phyloP scores from a whole-genome alignment of 441 rosid species.

The Geranium incanum region DNA sequence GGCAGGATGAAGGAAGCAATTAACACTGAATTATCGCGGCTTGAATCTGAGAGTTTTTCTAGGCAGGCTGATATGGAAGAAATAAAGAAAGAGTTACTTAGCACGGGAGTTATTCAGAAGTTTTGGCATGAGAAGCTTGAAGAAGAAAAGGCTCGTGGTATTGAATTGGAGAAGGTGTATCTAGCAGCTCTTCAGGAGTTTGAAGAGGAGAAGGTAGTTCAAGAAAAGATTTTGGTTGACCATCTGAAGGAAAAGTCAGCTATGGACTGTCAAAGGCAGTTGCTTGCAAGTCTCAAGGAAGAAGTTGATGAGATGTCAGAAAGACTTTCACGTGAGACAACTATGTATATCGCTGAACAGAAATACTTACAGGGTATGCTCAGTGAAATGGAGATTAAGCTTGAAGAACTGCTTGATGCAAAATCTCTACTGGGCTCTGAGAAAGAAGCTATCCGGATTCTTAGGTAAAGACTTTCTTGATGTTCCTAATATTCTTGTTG shows the following conservation, averaged over 20 bases:
- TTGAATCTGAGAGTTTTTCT: slow-evolving; percentile 48
- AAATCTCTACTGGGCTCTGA: slow-evolving; percentile 69
- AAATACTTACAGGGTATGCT: slow-evolving; percentile 32
- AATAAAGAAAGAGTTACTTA: slow-evolving; percentile 55
- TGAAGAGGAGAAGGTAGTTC: slow-evolving; percentile 48
- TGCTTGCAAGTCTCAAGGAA: slow-evolving; percentile 46
- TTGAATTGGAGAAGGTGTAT: slow-evolving; percentile 42
- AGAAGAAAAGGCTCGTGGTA: slow-evolving; percentile 42
- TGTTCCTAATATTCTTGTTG: background rate
- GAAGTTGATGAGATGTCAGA: slow-evolving; percentile 66
- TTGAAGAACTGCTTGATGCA: slow-evolving; percentile 45
- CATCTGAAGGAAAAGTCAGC: slow-evolving; percentile 64
- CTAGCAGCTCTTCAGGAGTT: slow-evolving; percentile 34
- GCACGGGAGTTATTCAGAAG: slow-evolving; percentile 51
- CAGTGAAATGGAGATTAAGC: slow-evolving; percentile 39
- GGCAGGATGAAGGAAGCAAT: slow-evolving; percentile 66
- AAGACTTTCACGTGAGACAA: slow-evolving; percentile 57
- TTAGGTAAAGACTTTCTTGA: slow-evolving; percentile 44
- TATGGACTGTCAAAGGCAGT: slow-evolving; percentile 73
- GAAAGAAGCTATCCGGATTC: slow-evolving; percentile 67
- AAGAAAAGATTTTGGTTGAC: slow-evolving; percentile 40
- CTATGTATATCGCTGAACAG: slow-evolving; percentile 38
- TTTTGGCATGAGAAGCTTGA: slow-evolving; percentile 57
- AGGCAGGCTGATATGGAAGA: slow-evolving; percentile 54
- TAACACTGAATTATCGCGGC: slow-evolving; percentile 45